Conservation (phyloP, 2,329 filamentous ascomycete genomes). For the Cladophialophora chaetospira region DNA sequence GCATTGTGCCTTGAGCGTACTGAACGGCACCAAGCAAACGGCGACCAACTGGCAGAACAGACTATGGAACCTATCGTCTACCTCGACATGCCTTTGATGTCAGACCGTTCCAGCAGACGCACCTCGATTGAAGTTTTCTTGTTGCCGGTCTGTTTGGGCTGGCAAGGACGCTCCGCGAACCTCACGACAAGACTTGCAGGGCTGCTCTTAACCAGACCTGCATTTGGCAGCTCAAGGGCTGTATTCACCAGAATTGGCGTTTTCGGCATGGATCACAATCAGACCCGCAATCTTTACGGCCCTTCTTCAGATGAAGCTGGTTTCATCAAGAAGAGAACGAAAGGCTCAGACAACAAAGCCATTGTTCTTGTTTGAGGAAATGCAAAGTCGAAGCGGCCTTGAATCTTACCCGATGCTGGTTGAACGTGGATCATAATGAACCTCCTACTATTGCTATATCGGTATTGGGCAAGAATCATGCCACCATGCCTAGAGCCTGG, state of each 20-base stretch:
- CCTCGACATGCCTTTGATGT: slow-evolving; percentile 6
- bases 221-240: background rate
- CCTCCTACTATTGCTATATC: no score
- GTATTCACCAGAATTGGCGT: background rate
- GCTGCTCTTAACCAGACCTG: background rate
- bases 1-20: background rate
- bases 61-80: slow-evolving; percentile 6
- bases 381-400: background rate
- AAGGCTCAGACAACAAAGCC: background rate
- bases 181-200: background rate
- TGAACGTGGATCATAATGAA: background rate
- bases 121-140: background rate
- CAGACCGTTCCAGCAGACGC: no score
- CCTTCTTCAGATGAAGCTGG: background rate
- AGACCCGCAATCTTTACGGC: background rate
- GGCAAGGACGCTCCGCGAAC: background rate
- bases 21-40: background rate
- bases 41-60: background rate
- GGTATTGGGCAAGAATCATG: no score
- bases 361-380: background rate
- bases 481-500: no score
- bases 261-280: background rate
- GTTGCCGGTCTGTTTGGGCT: background rate
- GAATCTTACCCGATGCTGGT: background rate
- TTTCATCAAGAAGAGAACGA: background rate